Evolutionary conservation across 1,139 yeast genomes (phyloP), one percentile per base, ranked within the genome.

Genomic region (Ashbya aceris): DNA sequence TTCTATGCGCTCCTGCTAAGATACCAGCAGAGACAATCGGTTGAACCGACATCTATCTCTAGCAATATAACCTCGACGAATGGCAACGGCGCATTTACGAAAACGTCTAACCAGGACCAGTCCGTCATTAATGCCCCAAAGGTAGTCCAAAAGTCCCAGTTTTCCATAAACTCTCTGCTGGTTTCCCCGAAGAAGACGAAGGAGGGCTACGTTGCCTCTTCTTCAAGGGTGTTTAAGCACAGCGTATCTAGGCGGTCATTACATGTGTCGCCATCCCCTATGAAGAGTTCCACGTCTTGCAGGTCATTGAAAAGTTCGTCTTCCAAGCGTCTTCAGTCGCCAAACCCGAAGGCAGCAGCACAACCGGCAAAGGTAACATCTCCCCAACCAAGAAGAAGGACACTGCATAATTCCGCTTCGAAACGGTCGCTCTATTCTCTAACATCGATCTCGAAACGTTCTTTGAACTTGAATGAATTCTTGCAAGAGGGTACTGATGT

Each of bases 1-100:
- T 91, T 91, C 54, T 93, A 91, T 64, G 82, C 86, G 48, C 67
- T 93, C 45, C 68, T 91, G 47, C 69, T 82, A 69, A 80, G 85
- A 55, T 91, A 91, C 62, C 75, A 96, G 51, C 83, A 82, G 53
- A 93, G 52, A 38, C 17, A 34, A 4, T 34, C 37, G 30, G 31
- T n/a, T 10, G 12, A 17, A 10, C 36, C 40, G 8, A 33, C 30
- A 13, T 10, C 34, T 17, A 6, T 17, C 6, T 8, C 14, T 20
- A 9, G 29, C 13, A 17, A 30, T 26, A 31, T 30, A 3, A 13
- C 13, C 4, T 39, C 41, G n/a, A 12, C 33, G 26, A 17, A 30
- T 10, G 17, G 38, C 7, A 33, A 11, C 5, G 34, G 33, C 26
- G 33, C 42, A 8, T 14, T 17, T n/a, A 8, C 20, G n/a, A 23